These are phyloP conservation scores for Plasmodium gallinaceum DNA, from an alignment of 169 alveolate genomes.

Conservation along the genomic window DNA sequence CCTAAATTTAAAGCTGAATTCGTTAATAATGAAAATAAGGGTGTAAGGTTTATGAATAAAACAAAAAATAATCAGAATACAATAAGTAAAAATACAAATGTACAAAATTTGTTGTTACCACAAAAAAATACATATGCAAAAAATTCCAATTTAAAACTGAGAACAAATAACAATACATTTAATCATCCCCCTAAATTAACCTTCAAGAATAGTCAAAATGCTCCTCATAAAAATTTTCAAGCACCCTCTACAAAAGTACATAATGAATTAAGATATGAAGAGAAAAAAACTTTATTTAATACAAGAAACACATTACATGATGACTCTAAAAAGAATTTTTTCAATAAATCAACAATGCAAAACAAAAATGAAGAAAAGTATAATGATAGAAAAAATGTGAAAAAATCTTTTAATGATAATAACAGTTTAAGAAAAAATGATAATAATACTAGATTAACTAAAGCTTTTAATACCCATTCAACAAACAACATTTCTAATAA, in stretches of 20 bases:
- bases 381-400: slow-evolving; percentile 4
- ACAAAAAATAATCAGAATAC: slow-evolving; percentile 26
- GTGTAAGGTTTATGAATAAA: slow-evolving; percentile 57
- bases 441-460: neutral
- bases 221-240: slow-evolving; percentile 5
- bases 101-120: neutral
- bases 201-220: slow-evolving; percentile 43
- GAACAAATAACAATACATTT: slow-evolving; percentile 31
- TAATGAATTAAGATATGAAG: slow-evolving; percentile 26
- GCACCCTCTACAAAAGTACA: neutral
- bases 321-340: slow-evolving; percentile 3
- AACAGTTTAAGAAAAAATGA: neutral
- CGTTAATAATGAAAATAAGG: slow-evolving; percentile 49
- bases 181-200: slow-evolving; percentile 35
- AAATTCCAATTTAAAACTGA: slow-evolving; percentile 29
- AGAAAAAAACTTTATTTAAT: slow-evolving; percentile 4
- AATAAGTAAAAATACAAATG: slow-evolving; percentile 18
- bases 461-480: no score
- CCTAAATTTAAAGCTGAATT: slow-evolving; percentile 54
- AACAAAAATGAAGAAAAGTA: slow-evolving; percentile 1
- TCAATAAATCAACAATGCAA: slow-evolving; percentile 4
- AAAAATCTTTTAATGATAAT: neutral
- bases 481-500: no score
- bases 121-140: slow-evolving; percentile 24
- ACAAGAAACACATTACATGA: slow-evolving; percentile 5